Base-by-base conservation (phyloP, 23 red algal genomes). In the Gracilaria caudata region DNA sequence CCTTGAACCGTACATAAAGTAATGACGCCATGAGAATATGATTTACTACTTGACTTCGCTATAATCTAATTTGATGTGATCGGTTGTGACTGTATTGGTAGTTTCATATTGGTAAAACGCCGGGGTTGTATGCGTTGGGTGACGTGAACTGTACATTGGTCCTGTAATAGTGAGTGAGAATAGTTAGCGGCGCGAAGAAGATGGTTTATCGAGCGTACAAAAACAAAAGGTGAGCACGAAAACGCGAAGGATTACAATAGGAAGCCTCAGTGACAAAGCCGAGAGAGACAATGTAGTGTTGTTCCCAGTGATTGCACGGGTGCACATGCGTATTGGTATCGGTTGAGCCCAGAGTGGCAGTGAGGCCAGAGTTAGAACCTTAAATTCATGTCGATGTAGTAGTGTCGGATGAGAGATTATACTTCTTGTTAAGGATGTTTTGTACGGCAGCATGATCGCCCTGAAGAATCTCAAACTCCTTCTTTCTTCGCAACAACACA, bases 1-100 rank as follows among this genome's bases (percentile, higher is more conserved):
- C 8, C 72, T 89, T 14, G 85, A 89, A 63, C 68, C 85, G 12
- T 78, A 78, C 45, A 89, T 89, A 37, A 89, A 89, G 54, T 78
- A 60, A 73, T 45, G 30, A 49, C 44, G 11, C 11, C 30, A 66
- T 37, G 25, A 17, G 61, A 35, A 5, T 16, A 14, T 14, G 32
- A 66, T 35, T 36, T 16, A 4, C 30, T 36, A 45, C 61, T 12
- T 17, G 57, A 61, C 24, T 61, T 2, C 26, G 29, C 1, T 29
- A 29, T 30, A 29, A 29, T 61, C 11, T 61, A 61, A 29, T 61
- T 30, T 53, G 49, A 53, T 9, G 8, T 53, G 12, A 53, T 17
- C 49, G 1, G 13, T 53, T 1, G 8, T 7, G 12, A 53, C 1
- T 17, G 49, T 17, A 13, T 53, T 53, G 1, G 13, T 17, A 7